Evolutionary conservation across 75 land plant species (phyloP).

Genomic region (Cryptomeria japonica): DNA sequence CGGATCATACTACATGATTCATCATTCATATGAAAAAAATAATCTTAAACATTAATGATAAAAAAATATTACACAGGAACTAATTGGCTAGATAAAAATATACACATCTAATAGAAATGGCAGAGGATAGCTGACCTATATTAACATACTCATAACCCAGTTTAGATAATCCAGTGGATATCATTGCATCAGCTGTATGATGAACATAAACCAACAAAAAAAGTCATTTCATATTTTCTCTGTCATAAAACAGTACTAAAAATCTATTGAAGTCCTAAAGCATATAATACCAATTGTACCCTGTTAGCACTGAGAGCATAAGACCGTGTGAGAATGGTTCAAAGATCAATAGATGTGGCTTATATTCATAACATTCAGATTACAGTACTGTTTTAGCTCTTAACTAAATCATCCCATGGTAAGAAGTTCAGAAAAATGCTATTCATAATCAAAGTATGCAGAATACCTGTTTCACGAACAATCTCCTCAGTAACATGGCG

Average conservation of each 20-base stretch:
- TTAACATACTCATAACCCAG: conserved; percentile 78
- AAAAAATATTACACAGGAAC: too few species aligned
- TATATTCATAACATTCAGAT: not conserved
- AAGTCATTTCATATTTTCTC: not conserved
- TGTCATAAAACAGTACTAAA: not conserved
- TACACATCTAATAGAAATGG: too few species aligned
- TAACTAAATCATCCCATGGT: not conserved
- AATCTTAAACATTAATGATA: too few species aligned
- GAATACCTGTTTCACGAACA: conserved; percentile 19
- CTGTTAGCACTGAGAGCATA: not conserved
- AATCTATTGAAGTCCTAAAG: not conserved
- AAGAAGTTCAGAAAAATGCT: not conserved
- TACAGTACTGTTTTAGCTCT: not conserved
- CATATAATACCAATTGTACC: not conserved
- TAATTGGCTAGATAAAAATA: not conserved
- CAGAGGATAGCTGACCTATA: conserved; percentile 38
- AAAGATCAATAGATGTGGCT: not conserved
- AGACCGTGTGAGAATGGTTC: not conserved
- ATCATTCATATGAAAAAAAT: too few species aligned
- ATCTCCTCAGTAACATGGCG: conserved; percentile 63
- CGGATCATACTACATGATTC: too few species aligned
- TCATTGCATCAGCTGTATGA: conserved; percentile 78
- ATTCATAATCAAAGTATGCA: not conserved
- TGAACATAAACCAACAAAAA: not conserved
- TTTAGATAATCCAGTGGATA: conserved; percentile 65